A percentile compares a stretch with the other conserved stretches of the same genome.
These are phyloP conservation scores for Osmozyma mogii DNA, from an alignment of 805 yeast species.

Conservation along the genomic window DNA sequence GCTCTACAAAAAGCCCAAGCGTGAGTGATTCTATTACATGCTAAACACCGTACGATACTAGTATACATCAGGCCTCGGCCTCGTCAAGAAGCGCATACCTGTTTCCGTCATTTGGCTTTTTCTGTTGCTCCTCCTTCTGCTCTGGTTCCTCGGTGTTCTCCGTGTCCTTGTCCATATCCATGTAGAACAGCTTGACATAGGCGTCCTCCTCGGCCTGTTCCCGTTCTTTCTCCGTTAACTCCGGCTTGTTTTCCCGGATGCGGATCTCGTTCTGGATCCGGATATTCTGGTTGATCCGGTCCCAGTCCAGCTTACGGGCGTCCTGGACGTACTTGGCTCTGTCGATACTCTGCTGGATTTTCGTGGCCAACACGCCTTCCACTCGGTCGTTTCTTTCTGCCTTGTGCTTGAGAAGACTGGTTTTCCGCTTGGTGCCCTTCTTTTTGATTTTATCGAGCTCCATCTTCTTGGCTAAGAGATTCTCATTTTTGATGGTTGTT, in stretches of 20 bases:
- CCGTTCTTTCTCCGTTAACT: conserved; percentile 17
- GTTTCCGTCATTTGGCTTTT: conserved; percentile 10
- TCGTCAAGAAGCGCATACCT: conserved; percentile 33
- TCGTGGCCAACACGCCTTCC: conserved; percentile 49
- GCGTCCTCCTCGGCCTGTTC: conserved; percentile 31
- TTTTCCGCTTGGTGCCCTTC: conserved; percentile 23
- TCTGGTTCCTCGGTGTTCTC: conserved; percentile 3
- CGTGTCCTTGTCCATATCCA: conserved; percentile 8
- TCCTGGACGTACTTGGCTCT: conserved; percentile 56
- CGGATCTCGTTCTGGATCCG: conserved; percentile 15
- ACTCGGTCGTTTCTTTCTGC: conserved; percentile 43
- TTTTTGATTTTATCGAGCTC: conserved; percentile 30
- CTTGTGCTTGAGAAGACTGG: conserved; percentile 25
- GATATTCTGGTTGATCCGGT: conserved; percentile 48
- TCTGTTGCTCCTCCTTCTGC: no score
- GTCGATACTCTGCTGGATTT: conserved; percentile 56
- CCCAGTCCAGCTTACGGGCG: conserved; percentile 70
- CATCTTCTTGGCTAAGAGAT: conserved; percentile 48
- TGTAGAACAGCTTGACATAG: conserved; percentile 25
- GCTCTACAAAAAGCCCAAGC: no score
- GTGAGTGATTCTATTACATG: no score
- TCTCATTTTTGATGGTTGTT: conserved; percentile 59
- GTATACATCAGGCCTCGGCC: conserved; percentile 19
- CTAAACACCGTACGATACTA: no score
- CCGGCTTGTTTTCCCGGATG: conserved; percentile 6